A percentile compares a stretch with the other conserved stretches of the same genome.
These are phyloP conservation scores for Waltergamsia citrina DNA, from an alignment of 2,329 filamentous ascomycete genomes.

Conservation along the genomic window DNA sequence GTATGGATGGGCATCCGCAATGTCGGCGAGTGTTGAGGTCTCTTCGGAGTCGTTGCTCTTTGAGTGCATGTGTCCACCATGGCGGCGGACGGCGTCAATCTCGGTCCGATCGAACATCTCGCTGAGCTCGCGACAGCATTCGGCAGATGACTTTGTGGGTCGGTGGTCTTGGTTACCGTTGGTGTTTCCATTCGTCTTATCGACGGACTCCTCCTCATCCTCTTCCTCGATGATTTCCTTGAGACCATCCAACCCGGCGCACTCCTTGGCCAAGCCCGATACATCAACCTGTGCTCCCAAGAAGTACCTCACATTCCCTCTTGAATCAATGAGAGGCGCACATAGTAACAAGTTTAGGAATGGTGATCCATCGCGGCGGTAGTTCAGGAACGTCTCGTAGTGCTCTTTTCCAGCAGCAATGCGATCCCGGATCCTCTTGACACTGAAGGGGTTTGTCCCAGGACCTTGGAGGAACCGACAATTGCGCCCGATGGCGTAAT, in stretches of 20 bases:
- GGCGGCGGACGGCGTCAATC: constrained; percentile 51
- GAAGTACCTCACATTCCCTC: constrained; percentile 55
- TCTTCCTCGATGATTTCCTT: constrained; percentile 1
- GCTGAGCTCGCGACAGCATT: constrained; percentile 39
- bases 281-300: constrained; percentile 67
- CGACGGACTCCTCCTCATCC: too few species aligned
- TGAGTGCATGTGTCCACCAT: constrained; percentile 53
- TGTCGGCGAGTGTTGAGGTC: too few species aligned
- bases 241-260: constrained; percentile 18
- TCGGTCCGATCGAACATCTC: constrained; percentile 64
- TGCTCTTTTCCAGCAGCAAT: constrained; percentile 56
- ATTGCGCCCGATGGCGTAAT: constrained; percentile 65
- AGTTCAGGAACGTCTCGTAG: constrained; percentile 68
- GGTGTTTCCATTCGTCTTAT: too few species aligned
- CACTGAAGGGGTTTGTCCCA: constrained; percentile 54
- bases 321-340: constrained; percentile 60
- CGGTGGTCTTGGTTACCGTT: not conserved
- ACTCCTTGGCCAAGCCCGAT: constrained; percentile 57
- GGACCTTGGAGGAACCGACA: constrained; percentile 73
- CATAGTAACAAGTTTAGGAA: constrained; percentile 72
- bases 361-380: constrained; percentile 64
- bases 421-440: constrained; percentile 52
- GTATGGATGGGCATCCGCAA: too few species aligned
- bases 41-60: constrained; percentile 12
- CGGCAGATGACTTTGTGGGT: not conserved